Base-by-base conservation (phyloP, 352 stramenopile species). In the Lagenidium giganteum region DNA sequence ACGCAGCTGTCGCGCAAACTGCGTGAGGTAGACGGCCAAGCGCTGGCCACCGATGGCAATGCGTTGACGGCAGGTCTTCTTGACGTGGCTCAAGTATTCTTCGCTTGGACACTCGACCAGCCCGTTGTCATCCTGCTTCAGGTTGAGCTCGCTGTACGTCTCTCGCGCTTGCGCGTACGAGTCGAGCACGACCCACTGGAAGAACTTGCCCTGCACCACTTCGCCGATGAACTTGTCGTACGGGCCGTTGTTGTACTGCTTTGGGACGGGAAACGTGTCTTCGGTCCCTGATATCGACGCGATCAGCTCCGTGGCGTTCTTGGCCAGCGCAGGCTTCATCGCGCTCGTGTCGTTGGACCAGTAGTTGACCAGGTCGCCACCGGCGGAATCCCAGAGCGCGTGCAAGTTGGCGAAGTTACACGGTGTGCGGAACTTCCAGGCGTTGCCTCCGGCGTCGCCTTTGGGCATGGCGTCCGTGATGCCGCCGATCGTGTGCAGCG, bases 401-500 rank as follows among this genome's bases (percentile, higher is more conserved):
- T 42, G 36, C 7, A 42, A 21, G 36, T 42, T 42, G 36, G 16
- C 20, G 16, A 42, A 42, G 28, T 9, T 14, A 32, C 28, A 32
- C 9, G 14, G 14, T 32, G 28, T n/a, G n/a, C n/a, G n/a, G n/a
- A n/a, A n/a, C n/a, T n/a, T n/a, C n/a, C n/a, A n/a, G n/a, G n/a
- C n/a, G n/a, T n/a, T n/a, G n/a, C n/a, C n/a, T n/a, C n/a, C n/a
- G n/a, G n/a, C n/a, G n/a, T n/a, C n/a, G n/a, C n/a, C n/a, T n/a
- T n/a, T n/a, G n/a, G n/a, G n/a, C n/a, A n/a, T n/a, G n/a, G n/a
- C n/a, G n/a, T n/a, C n/a, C n/a, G n/a, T n/a, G 17, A 39, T 14
- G 20, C 66, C 68, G 0, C 51, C 58, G 2, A 78, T 54, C 1
- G 67, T 57, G 57, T 85, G 71, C 16, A 82, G 51, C 0, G 68